Evolutionary conservation across 345 rosid genomes (phyloP), one percentile per base, ranked within the genome.

Genomic region (Erysimum cheiranthoides): DNA sequence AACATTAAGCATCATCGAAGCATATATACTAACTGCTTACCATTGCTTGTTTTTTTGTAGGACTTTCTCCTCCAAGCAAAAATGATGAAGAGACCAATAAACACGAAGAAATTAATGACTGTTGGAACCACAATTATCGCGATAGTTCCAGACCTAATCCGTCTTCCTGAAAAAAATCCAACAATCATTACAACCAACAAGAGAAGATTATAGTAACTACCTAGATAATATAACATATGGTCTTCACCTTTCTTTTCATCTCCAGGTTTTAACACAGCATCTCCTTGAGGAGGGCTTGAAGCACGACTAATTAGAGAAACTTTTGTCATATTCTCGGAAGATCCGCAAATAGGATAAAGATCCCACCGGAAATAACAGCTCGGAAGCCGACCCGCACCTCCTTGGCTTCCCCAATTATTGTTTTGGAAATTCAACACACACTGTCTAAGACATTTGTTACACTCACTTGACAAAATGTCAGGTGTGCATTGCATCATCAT

Each of bases 341-440:
- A n/a, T 3, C 12, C 21, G 50, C 27, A 53, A 53, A 87, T 81
- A 9, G 70, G 52, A 77, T 77, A 77, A 68, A 83, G 56, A 62
- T 83, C 89, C 88, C 86, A 85, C 58, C 84, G 67, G 71, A 83
- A 73, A 35, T 39, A 28, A 63, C 89, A 89, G 36, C 75, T 89
- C 0, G 86, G 89, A 10, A 27, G 70, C 8, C 14, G 7, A 51
- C 70, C 75, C 3, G 11, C 58, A 32, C 89, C 85, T 2, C 93
- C 93, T 59, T 45, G 71, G 7, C 39, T 61, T 28, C 83, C 78
- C 10, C 46, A 38, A 61, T 84, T 78, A 38, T 85, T 80, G 3
- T 38, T 61, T 35, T 36, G 51, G 40, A 52, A 76, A 4, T 31
- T 4, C 6, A 54, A 25, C 0, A 63, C 79, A 28, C 52, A 43